These are phyloP conservation scores for Colletotrichum paranaense DNA, from an alignment of 2,329 filamentous ascomycete species.

Conservation along the genomic window DNA sequence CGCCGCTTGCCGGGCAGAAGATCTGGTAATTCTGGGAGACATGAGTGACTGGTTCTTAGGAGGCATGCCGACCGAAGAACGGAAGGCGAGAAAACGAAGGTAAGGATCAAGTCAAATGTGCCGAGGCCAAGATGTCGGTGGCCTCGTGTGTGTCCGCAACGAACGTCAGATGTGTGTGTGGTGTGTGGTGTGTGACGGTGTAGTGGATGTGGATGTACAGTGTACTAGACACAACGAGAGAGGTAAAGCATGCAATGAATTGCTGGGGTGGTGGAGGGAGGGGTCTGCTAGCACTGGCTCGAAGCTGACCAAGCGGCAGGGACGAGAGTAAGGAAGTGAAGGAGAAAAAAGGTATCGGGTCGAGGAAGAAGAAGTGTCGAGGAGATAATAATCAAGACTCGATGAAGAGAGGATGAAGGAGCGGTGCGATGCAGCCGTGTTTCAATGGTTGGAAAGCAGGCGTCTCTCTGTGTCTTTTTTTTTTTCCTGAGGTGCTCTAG, in stretches of 20 bases:
- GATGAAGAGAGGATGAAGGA: conserved; percentile 18
- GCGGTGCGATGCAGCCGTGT: conserved; percentile 20
- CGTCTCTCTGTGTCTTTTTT: conserved; percentile 34
- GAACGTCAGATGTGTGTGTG: conserved; percentile 8
- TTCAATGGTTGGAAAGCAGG: conserved; percentile 32
- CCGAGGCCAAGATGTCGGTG: conserved; percentile 9
- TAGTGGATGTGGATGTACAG: conserved; percentile 32
- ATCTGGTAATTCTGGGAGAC: conserved; percentile 96
- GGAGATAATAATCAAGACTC: conserved; percentile 3
- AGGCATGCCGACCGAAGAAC: conserved; percentile 27
- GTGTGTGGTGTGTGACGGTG: neutral
- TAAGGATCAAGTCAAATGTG: conserved; percentile 13
- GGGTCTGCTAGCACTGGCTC: conserved; percentile 15
- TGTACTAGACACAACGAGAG: conserved; percentile 26
- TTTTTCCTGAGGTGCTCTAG: conserved; percentile 39
- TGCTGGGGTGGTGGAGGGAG: conserved; percentile 13
- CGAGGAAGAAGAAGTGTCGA: conserved; percentile 2
- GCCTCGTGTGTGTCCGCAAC: conserved; percentile 25
- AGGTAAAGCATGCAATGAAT: conserved; percentile 20
- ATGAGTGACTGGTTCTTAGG: conserved; percentile 72
- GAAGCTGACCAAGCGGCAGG: conserved; percentile 7
- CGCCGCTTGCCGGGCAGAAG: conserved; percentile 90
- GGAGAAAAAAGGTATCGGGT: neutral
- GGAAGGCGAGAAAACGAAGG: conserved; percentile 31
- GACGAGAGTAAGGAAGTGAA: neutral